These are phyloP conservation scores for Vanrija sp. DNA, from an alignment of 1,284 basidiomycete species.

Conservation along the genomic window DNA sequence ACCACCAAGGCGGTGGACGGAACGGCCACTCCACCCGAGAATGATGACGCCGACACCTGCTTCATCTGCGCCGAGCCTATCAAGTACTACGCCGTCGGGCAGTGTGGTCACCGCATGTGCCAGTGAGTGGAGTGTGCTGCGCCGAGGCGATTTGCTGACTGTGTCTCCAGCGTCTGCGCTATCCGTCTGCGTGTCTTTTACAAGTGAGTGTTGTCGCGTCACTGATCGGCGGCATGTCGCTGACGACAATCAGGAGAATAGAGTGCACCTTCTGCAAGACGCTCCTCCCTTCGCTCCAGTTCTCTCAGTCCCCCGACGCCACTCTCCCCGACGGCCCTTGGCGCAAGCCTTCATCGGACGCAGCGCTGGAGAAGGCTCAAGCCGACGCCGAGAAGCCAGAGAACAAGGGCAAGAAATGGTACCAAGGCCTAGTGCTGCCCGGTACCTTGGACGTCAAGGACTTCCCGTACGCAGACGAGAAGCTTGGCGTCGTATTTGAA, in stretches of 20 bases:
- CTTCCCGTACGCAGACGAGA: slow-evolving; percentile 64
- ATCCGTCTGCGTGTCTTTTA: slow-evolving; percentile 87
- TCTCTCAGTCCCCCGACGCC: slow-evolving; percentile 67
- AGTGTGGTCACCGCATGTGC: slow-evolving; percentile 71
- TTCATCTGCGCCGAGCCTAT: slow-evolving; percentile 96
- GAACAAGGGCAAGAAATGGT: slow-evolving; percentile 39
- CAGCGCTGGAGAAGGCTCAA: slow-evolving; percentile 33
- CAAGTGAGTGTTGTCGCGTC: slow-evolving; percentile 55
- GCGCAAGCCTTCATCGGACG: slow-evolving; percentile 52
- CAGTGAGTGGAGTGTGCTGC: slow-evolving; percentile 32
- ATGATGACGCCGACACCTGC: slow-evolving; percentile 60
- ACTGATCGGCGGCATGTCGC: not conserved
- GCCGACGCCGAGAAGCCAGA: slow-evolving; percentile 36
- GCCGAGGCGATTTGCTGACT: not conserved
- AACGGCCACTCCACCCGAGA: slow-evolving; percentile 9
- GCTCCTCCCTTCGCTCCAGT: slow-evolving; percentile 73
- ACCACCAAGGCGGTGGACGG: not conserved
- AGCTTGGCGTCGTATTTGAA: slow-evolving; percentile 80
- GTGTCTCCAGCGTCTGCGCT: slow-evolving; percentile 63
- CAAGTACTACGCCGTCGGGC: slow-evolving; percentile 80
- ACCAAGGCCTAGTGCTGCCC: slow-evolving; percentile 35
- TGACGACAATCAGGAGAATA: slow-evolving; percentile 52
- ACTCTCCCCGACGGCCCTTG: slow-evolving; percentile 60
- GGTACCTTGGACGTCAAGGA: slow-evolving; percentile 39
- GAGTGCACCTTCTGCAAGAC: slow-evolving; percentile 98